Evolutionary conservation across 116 monocot species (phyloP).

Genomic region (Trichopus zeylanicus): DNA sequence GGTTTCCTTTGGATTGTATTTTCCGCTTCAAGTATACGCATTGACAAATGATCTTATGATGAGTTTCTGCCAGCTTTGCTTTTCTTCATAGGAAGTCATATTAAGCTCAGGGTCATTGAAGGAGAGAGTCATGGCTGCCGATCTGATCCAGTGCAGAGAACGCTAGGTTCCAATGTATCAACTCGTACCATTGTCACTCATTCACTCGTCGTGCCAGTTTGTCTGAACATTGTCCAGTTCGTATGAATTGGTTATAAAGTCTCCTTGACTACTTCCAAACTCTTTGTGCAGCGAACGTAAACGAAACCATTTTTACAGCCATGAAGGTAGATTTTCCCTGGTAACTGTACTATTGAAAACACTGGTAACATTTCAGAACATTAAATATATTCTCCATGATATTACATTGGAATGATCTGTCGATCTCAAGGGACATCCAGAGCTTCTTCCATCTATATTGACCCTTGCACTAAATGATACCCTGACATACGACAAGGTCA

Average conservation of each 20-base stretch:
- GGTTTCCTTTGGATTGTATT: neutral
- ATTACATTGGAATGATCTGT: neutral
- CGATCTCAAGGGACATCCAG: conserved; percentile 56
- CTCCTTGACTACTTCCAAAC: conserved; percentile 4
- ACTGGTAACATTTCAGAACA: neutral
- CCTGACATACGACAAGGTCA: conserved; percentile 92
- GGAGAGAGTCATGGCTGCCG: conserved; percentile 58
- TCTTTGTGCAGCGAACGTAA: conserved; percentile 58
- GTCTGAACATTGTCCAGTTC: neutral
- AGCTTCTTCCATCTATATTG: conserved; percentile 65
- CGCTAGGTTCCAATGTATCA: conserved; percentile 76
- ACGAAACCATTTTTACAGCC: conserved; percentile 52
- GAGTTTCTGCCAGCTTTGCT: conserved; percentile 21
- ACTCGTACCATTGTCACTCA: too few species aligned
- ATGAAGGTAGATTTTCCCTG: conserved; percentile 43
- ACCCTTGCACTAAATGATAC: conserved; percentile 86
- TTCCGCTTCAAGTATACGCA: too few species aligned
- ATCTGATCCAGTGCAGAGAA: conserved; percentile 81
- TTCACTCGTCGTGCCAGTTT: neutral
- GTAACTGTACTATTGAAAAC: neutral
- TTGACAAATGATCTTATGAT: conserved; percentile 10
- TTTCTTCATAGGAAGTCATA: conserved; percentile 51
- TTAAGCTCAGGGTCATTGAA: conserved; percentile 38
- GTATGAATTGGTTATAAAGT: neutral
- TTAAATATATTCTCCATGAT: neutral